phyloP scores from a whole-genome alignment of 306 rosid genomes.

The Quercus dentata region DNA sequence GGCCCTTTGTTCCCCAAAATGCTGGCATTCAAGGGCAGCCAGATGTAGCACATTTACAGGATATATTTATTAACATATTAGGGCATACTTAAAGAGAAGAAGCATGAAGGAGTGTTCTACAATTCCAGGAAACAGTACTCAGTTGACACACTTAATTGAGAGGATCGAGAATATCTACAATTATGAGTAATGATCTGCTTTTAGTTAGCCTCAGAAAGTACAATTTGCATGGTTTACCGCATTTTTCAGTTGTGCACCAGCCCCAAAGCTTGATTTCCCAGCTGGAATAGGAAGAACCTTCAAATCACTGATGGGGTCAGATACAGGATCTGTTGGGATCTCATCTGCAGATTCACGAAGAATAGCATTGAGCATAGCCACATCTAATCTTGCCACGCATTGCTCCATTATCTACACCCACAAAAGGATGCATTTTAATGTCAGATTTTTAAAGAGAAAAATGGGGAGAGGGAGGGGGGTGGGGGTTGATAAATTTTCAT shows the following conservation, averaged over 20 bases:
- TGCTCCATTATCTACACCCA: conserved; percentile 86
- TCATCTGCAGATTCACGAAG: conserved; percentile 91
- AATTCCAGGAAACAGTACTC: neutral
- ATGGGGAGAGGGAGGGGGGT: neutral
- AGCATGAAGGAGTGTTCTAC: neutral
- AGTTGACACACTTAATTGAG: neutral
- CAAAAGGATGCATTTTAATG: conserved; percentile 16
- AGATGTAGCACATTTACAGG: neutral
- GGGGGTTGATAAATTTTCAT: neutral
- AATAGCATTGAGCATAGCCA: conserved; percentile 98
- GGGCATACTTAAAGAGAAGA: neutral
- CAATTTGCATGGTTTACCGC: conserved; percentile 54
- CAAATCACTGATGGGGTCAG: conserved; percentile 87
- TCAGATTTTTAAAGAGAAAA: neutral
- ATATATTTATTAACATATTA: neutral
- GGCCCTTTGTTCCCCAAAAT: no score
- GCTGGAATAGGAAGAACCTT: conserved; percentile 80
- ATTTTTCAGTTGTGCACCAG: conserved; percentile 90
- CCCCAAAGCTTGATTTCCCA: conserved; percentile 85
- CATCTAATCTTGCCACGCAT: conserved; percentile 86
- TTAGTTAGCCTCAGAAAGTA: neutral
- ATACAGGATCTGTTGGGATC: conserved; percentile 92
- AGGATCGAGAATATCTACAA: neutral
- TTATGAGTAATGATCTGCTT: neutral
- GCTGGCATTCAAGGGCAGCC: no score